phyloP scores from a whole-genome alignment of 2,329 filamentous ascomycete genomes.

The Elsinoe necatrix region DNA sequence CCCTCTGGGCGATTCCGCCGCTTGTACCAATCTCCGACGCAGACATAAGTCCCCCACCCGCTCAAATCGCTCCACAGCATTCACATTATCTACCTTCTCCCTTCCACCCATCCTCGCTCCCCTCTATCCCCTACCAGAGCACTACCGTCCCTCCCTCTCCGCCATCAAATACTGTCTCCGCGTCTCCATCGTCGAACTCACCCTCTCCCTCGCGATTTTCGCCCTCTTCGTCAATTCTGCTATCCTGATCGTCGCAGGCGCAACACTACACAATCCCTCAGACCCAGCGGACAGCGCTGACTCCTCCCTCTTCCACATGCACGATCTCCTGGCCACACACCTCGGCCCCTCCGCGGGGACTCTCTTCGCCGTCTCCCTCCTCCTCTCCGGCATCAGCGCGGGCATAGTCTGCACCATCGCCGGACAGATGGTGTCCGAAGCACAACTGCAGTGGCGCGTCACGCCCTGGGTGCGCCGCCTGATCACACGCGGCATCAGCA shows the following conservation, averaged over 20 bases:
- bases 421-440: conserved; percentile 82
- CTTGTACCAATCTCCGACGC: conserved; percentile 30
- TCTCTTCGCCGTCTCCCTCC: conserved; percentile 72
- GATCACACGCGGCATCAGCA: conserved; percentile 69
- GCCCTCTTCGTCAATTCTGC: conserved; percentile 31
- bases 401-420: conserved; percentile 85
- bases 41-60: conserved; percentile 34
- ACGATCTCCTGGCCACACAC: conserved; percentile 58
- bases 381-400: conserved; percentile 71
- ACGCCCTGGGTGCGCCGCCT: conserved; percentile 72
- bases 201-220: conserved; percentile 19
- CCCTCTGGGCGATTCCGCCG: neutral
- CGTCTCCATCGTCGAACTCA: conserved; percentile 53
- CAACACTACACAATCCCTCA: conserved; percentile 40
- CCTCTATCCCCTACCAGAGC: conserved; percentile 22
- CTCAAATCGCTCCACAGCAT: conserved; percentile 17
- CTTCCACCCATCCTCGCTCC: conserved; percentile 21
- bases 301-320: conserved; percentile 77
- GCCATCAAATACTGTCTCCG: conserved; percentile 59
- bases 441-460: conserved; percentile 66
- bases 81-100: conserved; percentile 16
- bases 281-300: conserved; percentile 41
- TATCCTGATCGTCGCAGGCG: conserved; percentile 47
- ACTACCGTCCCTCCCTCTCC: conserved; percentile 59
- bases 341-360: conserved; percentile 70